These are phyloP conservation scores for Boechera divaricarpa DNA, from an alignment of 345 rosid species.

Conservation along the genomic window DNA sequence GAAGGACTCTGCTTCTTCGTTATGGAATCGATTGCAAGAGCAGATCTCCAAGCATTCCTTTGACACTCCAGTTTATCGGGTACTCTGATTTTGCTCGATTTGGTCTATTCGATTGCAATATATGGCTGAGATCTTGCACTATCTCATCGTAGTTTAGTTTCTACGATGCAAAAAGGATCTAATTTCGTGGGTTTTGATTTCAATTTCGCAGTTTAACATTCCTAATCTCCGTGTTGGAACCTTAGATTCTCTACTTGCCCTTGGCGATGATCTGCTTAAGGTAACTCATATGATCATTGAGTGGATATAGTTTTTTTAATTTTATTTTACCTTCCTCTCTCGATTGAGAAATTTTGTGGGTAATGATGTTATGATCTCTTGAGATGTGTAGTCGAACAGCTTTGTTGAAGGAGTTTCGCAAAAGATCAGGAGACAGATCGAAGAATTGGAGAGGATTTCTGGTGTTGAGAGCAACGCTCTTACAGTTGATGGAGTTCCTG, in stretches of 20 bases:
- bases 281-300: constrained; percentile 43
- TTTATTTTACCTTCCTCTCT: not conserved
- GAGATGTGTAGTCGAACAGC: constrained; percentile 73
- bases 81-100: constrained; percentile 40
- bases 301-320: not conserved
- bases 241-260: constrained; percentile 92
- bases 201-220: constrained; percentile 72
- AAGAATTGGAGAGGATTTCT: constrained; percentile 90
- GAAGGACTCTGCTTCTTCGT: constrained; percentile 72
- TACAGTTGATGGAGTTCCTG: constrained; percentile 94
- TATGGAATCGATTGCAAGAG: constrained; percentile 82
- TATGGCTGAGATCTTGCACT: constrained; percentile 13
- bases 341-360: constrained; percentile 7
- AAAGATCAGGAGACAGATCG: constrained; percentile 98
- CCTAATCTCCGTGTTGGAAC: constrained; percentile 99
- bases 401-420: constrained; percentile 93
- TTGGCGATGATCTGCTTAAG: constrained; percentile 95
- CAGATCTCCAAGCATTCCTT: constrained; percentile 95
- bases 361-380: constrained; percentile 30
- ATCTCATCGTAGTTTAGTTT: not conserved
- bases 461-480: constrained; percentile 83
- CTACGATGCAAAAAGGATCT: not conserved
- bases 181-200: constrained; percentile 7
- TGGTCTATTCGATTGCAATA: not conserved
- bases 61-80: constrained; percentile 97